Base-by-base conservation (phyloP, 371 early-diverging fungal genomes). In the Mortierella sp. region DNA sequence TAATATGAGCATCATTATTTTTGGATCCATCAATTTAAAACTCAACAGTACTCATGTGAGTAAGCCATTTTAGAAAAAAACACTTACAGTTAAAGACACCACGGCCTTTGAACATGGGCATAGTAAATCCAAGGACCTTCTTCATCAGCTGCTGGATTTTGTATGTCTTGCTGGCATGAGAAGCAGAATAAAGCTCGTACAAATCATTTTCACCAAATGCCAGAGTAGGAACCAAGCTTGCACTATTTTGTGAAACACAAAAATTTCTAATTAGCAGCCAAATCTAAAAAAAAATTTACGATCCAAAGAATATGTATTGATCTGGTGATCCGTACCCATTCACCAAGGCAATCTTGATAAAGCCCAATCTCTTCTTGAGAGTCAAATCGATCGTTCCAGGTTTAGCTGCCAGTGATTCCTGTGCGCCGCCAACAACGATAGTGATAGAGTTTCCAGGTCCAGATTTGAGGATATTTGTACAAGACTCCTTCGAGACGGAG, bases 141-240 rank as follows among this genome's bases (percentile, higher is more conserved):
- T 93, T 89, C 74, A 93, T 70, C 70, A 85, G 76, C 42, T 87
- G 86, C 68, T 94, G 94, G 42, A 89, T 35, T 19, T 76, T 62
- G 37, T 86, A 88, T 6, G 91, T 51, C 49, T 76, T 73, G 19
- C 91, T 87, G 9, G 87, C 86, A 28, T 83, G 49, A 35, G 72
- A 54, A 60, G 89, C 89, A 66, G 87, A 85, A 32, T 92, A 81
- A 51, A 92, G 90, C 53, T 88, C 87, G 66, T 90, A 95, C 19
- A 95, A 70, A 40, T 95, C 93, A 76, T 94, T 95, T 78, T 96
- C 96, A 45, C 96, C 96, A 87, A 96, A 95, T 1, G 89, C 87
- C 72, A 92, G 89, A 0, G 90, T 86, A 9, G 96, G 96, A 1
- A 94, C 93, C 37, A 95, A 70, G 10, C 86, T 85, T 8, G 93